Evolutionary conservation across 2,329 filamentous ascomycete genomes (phyloP).

Genomic region (Tolypocladium tropicale): DNA sequence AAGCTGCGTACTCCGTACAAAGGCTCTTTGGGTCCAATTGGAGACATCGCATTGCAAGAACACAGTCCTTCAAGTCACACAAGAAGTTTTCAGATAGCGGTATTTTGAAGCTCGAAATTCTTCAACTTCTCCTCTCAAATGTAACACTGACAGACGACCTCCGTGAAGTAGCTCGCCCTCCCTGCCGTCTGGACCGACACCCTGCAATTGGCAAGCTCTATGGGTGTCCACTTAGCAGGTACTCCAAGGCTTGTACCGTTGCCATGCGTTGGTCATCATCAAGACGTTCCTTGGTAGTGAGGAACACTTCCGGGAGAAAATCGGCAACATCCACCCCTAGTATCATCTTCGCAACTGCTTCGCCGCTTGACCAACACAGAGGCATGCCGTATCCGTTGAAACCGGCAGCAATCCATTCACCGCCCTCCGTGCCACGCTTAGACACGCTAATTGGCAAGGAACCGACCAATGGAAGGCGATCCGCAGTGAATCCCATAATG

Average conservation of each 20-base stretch:
- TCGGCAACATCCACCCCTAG: constrained; percentile 10
- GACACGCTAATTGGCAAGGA: constrained; percentile 21
- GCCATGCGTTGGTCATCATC: not conserved
- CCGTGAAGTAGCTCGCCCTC: too few relatives aligned
- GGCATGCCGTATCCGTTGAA: constrained; percentile 41
- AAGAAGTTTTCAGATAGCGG: too few relatives aligned
- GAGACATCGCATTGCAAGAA: too few relatives aligned
- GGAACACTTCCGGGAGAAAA: constrained; percentile 11
- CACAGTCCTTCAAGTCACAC: too few relatives aligned
- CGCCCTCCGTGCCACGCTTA: constrained; percentile 7
- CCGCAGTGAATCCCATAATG: constrained; percentile 32
- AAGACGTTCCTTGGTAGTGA: constrained; percentile 7
- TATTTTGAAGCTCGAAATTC: too few relatives aligned
- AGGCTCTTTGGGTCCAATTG: too few relatives aligned
- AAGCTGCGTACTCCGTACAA: too few relatives aligned
- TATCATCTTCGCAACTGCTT: constrained; percentile 20
- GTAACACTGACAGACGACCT: too few relatives aligned
- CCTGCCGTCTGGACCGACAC: too few relatives aligned
- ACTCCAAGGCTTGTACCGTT: not conserved
- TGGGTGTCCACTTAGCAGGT: not conserved
- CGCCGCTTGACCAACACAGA: constrained; percentile 37
- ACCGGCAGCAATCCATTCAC: constrained; percentile 38
- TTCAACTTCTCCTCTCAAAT: too few relatives aligned
- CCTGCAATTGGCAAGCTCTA: too few relatives aligned
- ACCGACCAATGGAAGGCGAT: constrained; percentile 37